phyloP scores from a whole-genome alignment of 2,329 filamentous ascomycete genomes.

The Aspergillus costaricaensis region DNA sequence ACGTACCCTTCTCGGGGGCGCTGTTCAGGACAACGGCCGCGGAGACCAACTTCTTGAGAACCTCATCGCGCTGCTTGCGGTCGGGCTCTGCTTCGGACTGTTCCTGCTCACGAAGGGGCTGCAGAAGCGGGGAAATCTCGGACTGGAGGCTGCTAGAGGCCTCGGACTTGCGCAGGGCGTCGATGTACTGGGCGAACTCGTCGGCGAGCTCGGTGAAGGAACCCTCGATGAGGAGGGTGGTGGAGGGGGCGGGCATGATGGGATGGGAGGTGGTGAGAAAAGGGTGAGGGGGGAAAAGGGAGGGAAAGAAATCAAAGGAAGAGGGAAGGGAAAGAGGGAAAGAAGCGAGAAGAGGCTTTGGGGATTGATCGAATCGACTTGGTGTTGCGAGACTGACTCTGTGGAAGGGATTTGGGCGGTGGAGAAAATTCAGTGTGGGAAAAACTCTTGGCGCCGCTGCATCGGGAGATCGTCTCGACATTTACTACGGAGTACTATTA shows the following conservation, averaged over 20 bases:
- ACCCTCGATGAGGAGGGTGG: slow-evolving; percentile 78
- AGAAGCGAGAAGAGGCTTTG: slow-evolving; percentile 13
- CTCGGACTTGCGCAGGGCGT: slow-evolving; percentile 71
- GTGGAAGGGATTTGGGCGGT: slow-evolving; percentile 30
- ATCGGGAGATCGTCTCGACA: not conserved
- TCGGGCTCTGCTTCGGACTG: slow-evolving; percentile 56
- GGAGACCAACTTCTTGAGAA: slow-evolving; percentile 84
- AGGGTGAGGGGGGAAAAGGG: slow-evolving; percentile 14
- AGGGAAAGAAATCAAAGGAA: not conserved
- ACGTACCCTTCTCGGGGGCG: slow-evolving; percentile 79
- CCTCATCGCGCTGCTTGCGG: slow-evolving; percentile 71
- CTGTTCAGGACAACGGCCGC: slow-evolving; percentile 75
- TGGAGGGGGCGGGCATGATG: slow-evolving; percentile 62
- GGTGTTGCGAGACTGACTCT: slow-evolving; percentile 16
- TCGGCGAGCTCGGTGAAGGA: slow-evolving; percentile 87
- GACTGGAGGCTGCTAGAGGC: slow-evolving; percentile 57
- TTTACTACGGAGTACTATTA: not conserved
- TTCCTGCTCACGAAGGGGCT: slow-evolving; percentile 56
- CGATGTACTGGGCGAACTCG: slow-evolving; percentile 94
- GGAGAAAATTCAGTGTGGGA: slow-evolving; percentile 47
- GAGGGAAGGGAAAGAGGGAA: not conserved
- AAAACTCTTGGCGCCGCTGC: slow-evolving; percentile 39
- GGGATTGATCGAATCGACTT: slow-evolving; percentile 10
- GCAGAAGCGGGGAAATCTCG: slow-evolving; percentile 70
- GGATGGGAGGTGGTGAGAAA: slow-evolving; percentile 3